Percentiles rank a stretch among this genome's conserved stretches.
These are phyloP conservation scores for Lunularia cruciata DNA, from an alignment of 225 moss, liverwort and hornwort species.

Conservation along the genomic window DNA sequence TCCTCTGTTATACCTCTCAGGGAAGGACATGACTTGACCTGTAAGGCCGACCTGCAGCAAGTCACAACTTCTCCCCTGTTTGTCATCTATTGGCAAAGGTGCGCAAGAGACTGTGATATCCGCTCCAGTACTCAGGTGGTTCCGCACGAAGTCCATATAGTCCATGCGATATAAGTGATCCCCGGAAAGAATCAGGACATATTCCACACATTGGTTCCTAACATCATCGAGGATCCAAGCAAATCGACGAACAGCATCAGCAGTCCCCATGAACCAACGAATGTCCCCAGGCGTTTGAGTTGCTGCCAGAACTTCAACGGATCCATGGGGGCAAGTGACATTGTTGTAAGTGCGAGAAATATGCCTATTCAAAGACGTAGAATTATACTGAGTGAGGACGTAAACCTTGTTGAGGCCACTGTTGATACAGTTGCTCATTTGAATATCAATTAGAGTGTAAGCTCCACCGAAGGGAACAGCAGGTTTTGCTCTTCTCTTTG, in stretches of 20 bases:
- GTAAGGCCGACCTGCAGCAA: slow-evolving; percentile 4
- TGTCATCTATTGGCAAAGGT: background rate
- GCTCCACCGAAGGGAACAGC: slow-evolving; percentile 21
- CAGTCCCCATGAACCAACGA: slow-evolving; percentile 23
- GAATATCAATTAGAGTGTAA: slow-evolving; percentile 22
- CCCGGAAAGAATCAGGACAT: slow-evolving; percentile 17
- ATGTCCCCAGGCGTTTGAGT: slow-evolving; percentile 15
- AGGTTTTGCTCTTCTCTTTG: slow-evolving; percentile 20
- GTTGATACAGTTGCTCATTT: slow-evolving; percentile 30
- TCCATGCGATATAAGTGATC: slow-evolving; percentile 29
- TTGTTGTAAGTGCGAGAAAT: slow-evolving; percentile 13
- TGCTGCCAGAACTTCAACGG: slow-evolving; percentile 24
- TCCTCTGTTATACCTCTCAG: background rate
- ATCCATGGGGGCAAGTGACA: slow-evolving; percentile 7
- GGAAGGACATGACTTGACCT: background rate
- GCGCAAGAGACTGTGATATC: slow-evolving; percentile 17
- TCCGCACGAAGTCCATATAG: slow-evolving; percentile 18
- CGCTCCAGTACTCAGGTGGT: slow-evolving; percentile 9
- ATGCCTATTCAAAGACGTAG: slow-evolving; percentile 22
- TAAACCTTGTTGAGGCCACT: slow-evolving; percentile 20
- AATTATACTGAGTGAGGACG: slow-evolving; percentile 25
- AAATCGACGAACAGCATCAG: slow-evolving; percentile 27
- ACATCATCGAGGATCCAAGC: slow-evolving; percentile 22
- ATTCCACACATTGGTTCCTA: background rate
- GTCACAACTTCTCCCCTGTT: background rate